Base-by-base conservation (phyloP, 352 stramenopile genomes). In the Phytophthora chlamydospora region DNA sequence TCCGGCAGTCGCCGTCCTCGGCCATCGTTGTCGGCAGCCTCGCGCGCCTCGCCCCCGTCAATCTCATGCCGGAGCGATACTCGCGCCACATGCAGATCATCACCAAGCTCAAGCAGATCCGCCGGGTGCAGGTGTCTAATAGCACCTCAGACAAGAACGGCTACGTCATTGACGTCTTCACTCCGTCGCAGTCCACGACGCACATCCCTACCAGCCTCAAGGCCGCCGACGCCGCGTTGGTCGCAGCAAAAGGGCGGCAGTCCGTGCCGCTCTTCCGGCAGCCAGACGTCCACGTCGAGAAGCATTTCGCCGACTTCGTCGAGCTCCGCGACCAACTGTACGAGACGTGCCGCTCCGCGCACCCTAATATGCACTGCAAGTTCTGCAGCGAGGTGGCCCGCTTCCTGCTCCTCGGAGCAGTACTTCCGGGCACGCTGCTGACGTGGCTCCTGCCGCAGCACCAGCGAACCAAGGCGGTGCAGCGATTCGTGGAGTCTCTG, bases 351-450 rank as follows among this genome's bases (percentile, higher is more conserved):
- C 62, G 73, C 33, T 36, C 48, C 1, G 33, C 40, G 32, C 66
- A 74, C 55, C 34, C 46, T 5, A 33, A 40, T 16, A 36, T 35
- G 21, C 38, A 43, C 40, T 82, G 73, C 58, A 33, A 49, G 29
- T 83, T 76, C 48, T 78, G 73, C 54, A 50, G 61, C 38, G 54
- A 68, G 24, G 59, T 75, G 45, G 69, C 68, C 35, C 52, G 66
- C 48, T 78, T 57, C 57, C 62, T 78, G 11, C 47, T 74, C 12
- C 60, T 68, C 13, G 60, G 60, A n/a, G 33, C 56, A 24, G 51
- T 68, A 19, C 60, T 62, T 36, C 60, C 60, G 2, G 60, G 60
- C 13, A 29, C 60, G 7, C 31, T 59, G n/a, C 42, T 55, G 11
- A 46, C 19, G 35, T 38, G 46, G 38, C 19, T 68, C 21, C 39